These are phyloP conservation scores for Podospora bellae-mahoneyi DNA, from an alignment of 495 filamentous ascomycete species.

Conservation along the genomic window DNA sequence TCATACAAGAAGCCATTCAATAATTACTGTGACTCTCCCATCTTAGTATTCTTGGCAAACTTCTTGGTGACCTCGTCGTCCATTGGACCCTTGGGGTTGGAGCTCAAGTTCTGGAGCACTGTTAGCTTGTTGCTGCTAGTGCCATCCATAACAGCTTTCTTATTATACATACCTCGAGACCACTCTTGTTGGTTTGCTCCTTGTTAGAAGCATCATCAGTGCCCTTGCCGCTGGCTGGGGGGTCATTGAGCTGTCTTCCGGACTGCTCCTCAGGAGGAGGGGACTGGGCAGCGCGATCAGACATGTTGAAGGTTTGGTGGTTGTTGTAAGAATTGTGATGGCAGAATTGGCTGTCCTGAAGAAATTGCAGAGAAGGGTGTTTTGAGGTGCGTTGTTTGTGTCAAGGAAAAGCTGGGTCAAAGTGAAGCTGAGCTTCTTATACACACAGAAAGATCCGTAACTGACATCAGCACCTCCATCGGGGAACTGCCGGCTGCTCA, in stretches of 20 bases:
- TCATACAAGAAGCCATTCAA: background rate
- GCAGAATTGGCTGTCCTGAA: background rate
- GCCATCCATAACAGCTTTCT: background rate
- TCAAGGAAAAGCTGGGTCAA: background rate
- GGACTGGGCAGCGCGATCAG: constrained; percentile 62
- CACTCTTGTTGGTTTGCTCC: constrained; percentile 46
- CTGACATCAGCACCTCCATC: constrained; percentile 11
- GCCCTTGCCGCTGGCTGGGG: constrained; percentile 56
- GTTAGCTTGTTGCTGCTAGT: constrained; percentile 17
- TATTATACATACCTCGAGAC: constrained; percentile 40
- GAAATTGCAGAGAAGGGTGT: background rate
- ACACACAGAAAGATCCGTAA: background rate
- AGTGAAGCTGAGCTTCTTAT: background rate
- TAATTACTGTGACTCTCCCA: background rate
- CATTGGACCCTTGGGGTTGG: constrained; percentile 69
- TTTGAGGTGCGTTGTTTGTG: background rate
- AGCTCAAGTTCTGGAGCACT: constrained; percentile 43
- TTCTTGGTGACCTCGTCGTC: constrained; percentile 68
- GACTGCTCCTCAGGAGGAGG: constrained; percentile 68
- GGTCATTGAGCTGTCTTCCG: constrained; percentile 59
- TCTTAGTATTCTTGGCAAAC: constrained; percentile 45
- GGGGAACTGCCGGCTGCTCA: background rate
- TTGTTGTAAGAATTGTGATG: background rate
- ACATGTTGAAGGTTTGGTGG: constrained; percentile 19
- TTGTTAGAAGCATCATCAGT: constrained; percentile 45